Evolutionary conservation across 371 early-diverging fungal species (phyloP), one percentile per base, ranked within the genome.

Genomic region (Mortierella sp.): DNA sequence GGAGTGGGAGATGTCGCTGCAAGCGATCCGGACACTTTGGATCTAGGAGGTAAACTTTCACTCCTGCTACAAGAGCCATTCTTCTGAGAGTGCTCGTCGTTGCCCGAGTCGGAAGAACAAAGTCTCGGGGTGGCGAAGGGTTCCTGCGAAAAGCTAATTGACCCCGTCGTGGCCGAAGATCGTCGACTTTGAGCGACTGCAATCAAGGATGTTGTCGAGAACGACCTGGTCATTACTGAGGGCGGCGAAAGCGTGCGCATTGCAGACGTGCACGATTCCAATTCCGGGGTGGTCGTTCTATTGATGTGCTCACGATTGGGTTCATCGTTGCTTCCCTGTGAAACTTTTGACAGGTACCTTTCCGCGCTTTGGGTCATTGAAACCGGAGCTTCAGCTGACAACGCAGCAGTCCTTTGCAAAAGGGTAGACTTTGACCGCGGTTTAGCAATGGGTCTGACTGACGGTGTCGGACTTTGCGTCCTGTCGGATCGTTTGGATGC

Each of bases 221-320:
- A n/a, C n/a, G n/a, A n/a, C n/a, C n/a, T n/a, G 13, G 23, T 42
- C 16, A 48, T 67, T 16, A 46, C 56, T 13, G 67, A 67, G 10
- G 61, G 67, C 9, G 67, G 67, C 0, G 61, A 60, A 13, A 60
- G 49, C 4, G 39, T 26, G 18, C 31, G 39, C 60, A 58, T 67
- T 30, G 61, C 58, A 23, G 54, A 60, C 39, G 68, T 61, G 45
- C 61, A 68, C 6, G 61, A 49, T 13, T 46, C 57, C 9, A 61
- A 19, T 9, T 56, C 45, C 14, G 39, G 21, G 3, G 23, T 39
- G 24, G 31, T 16, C 9, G 64, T 52, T 7, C 43, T 26, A 21
- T 6, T 41, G 50, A 8, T 48, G 24, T n/a, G 21, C 3, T 23
- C 26, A 26, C 8, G 21, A 10, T 48, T 26, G 24, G 26, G 2